Conservation (phyloP, 495 filamentous ascomycete genomes). For the Terfezia claveryi region DNA sequence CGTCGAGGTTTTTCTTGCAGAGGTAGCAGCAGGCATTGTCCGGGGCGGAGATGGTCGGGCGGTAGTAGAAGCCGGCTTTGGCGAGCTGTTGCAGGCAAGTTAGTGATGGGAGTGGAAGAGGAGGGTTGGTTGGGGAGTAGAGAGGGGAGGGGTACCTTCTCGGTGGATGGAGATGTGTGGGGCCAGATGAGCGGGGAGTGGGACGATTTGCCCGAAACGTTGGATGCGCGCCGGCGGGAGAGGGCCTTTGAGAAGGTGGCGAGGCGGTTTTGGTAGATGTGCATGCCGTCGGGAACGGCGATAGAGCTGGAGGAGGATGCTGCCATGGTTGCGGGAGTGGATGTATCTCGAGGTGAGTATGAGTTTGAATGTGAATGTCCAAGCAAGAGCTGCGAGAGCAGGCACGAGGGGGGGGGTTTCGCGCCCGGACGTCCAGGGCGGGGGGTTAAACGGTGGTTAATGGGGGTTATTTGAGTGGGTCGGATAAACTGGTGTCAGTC, state of each 20-base stretch:
- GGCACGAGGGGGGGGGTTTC: no score
- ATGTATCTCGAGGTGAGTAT: no score
- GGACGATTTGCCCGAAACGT: not conserved
- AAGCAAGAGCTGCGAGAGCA: no score
- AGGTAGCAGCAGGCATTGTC: conserved; percentile 84
- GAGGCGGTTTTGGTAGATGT: conserved; percentile 13
- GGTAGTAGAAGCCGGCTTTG: conserved; percentile 73
- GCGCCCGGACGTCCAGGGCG: no score
- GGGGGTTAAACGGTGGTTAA: no score
- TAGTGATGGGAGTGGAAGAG: not conserved
- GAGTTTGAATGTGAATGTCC: no score
- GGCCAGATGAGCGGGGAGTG: conserved; percentile 9
- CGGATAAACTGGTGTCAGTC: no score
- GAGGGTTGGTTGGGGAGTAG: not conserved
- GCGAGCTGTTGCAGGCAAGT: conserved; percentile 38
- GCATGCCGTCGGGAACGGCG: conserved; percentile 5
- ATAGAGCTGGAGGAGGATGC: not conserved
- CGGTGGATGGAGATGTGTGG: conserved; percentile 8
- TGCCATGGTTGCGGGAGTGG: no score
- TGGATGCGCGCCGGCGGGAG: conserved; percentile 1
- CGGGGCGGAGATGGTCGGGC: conserved; percentile 44
- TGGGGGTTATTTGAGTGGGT: no score
- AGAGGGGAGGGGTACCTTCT: conserved; percentile 1
- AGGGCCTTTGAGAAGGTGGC: conserved; percentile 10
- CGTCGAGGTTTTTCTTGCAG: conserved; percentile 56